phyloP scores from a whole-genome alignment of 495 filamentous ascomycete species.

The Penicillium parvum region DNA sequence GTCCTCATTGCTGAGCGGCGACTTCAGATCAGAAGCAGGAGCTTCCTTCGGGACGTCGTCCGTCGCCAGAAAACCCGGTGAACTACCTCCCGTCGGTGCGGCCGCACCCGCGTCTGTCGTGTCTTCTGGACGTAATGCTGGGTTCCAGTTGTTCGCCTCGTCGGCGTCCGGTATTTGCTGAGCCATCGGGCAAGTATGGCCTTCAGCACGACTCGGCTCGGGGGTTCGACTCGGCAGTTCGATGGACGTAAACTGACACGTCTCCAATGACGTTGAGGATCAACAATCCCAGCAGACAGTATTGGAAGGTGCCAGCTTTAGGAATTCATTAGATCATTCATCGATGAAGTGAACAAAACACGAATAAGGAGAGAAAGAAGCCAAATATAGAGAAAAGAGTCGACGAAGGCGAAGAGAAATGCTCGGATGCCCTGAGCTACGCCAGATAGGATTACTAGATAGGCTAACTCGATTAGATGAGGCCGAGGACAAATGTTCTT shows the following conservation, averaged over 20 bases:
- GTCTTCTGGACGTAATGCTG: slow-evolving; percentile 34
- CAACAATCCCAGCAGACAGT: slow-evolving; percentile 21
- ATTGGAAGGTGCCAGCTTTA: slow-evolving; percentile 8
- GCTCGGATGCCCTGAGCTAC: slow-evolving; percentile 8
- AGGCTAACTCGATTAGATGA: slow-evolving; percentile 4
- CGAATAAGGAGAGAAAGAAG: slow-evolving; percentile 14
- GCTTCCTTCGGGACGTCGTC: slow-evolving; percentile 12
- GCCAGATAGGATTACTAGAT: slow-evolving; percentile 8
- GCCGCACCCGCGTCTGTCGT: slow-evolving; percentile 7
- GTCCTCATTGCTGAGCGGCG: slow-evolving; percentile 17
- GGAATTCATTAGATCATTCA: slow-evolving; percentile 18
- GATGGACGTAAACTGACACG: slow-evolving; percentile 26
- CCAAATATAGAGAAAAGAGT: slow-evolving; percentile 8
- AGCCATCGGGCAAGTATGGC: slow-evolving; percentile 15
- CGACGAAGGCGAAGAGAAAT: slow-evolving; percentile 2
- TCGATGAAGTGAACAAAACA: slow-evolving; percentile 2
- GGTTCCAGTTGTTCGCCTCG: slow-evolving; percentile 36
- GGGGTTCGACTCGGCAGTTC: slow-evolving; percentile 5
- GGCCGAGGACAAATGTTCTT: slow-evolving; percentile 6
- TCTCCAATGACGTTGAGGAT: slow-evolving; percentile 27
- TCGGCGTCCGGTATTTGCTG: slow-evolving; percentile 19
- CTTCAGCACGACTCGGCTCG: slow-evolving; percentile 7
- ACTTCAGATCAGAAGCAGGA: slow-evolving; percentile 6
- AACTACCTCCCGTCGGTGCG: slow-evolving; percentile 1
- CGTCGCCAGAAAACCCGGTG: slow-evolving; percentile 8